phyloP scores from a whole-genome alignment of 1,139 yeast genomes.

The Scheffersomyces illinoinensis region DNA sequence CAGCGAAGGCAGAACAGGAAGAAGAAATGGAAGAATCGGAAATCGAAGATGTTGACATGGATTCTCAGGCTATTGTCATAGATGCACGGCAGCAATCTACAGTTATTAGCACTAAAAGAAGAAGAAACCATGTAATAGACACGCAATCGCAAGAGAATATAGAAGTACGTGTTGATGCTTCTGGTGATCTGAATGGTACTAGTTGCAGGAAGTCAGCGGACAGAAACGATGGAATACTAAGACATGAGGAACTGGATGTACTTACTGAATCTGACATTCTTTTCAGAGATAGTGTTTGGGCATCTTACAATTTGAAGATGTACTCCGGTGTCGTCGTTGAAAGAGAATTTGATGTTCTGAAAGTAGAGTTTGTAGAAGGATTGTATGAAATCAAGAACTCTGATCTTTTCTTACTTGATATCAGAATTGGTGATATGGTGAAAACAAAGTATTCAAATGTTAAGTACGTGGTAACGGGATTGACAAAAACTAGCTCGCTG shows the following conservation, averaged over 20 bases:
- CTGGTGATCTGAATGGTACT: background rate
- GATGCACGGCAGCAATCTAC: slow-evolving; percentile 3
- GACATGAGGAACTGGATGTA: slow-evolving; percentile 21
- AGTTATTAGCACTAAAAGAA: background rate
- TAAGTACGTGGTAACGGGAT: slow-evolving; percentile 46
- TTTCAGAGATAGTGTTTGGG: slow-evolving; percentile 35
- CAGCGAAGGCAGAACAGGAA: background rate
- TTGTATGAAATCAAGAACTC: slow-evolving; percentile 24
- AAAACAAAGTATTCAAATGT: slow-evolving; percentile 16
- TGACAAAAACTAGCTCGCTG: slow-evolving; percentile 18
- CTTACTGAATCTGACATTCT: slow-evolving; percentile 20
- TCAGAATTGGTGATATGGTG: slow-evolving; percentile 37
- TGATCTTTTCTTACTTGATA: slow-evolving; percentile 34
- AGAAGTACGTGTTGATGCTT: background rate
- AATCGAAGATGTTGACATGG: slow-evolving; percentile 3
- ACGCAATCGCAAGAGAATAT: slow-evolving; percentile 5
- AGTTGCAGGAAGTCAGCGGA: background rate
- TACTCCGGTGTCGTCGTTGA: slow-evolving; percentile 31
- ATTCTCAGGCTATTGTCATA: slow-evolving; percentile 2
- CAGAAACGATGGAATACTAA: slow-evolving; percentile 8
- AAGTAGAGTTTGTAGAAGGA: slow-evolving; percentile 37
- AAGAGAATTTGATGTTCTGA: slow-evolving; percentile 25
- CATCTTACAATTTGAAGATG: slow-evolving; percentile 35
- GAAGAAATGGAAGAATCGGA: slow-evolving; percentile 1
- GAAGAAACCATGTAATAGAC: slow-evolving; percentile 7